Conservation (phyloP, 768 basidiomycete genomes). For the Lactifluus volemus region DNA sequence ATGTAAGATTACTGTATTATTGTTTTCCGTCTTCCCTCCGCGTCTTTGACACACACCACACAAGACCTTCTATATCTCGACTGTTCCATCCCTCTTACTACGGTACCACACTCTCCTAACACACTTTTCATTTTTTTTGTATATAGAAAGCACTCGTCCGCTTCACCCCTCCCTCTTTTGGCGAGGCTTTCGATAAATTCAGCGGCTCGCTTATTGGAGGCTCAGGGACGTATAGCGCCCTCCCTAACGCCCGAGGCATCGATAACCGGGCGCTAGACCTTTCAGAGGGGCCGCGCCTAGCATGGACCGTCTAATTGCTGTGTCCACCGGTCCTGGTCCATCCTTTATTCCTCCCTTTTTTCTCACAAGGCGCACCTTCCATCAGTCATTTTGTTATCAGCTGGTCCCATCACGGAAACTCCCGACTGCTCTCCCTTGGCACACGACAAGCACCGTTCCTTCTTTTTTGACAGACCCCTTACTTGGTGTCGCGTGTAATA, state of each 20-base stretch:
- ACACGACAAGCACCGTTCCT: not conserved
- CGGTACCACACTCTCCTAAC: conserved; percentile 1
- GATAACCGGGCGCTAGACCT: conserved; percentile 12
- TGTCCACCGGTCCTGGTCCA: conserved; percentile 13
- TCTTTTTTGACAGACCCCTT: conserved; percentile 6
- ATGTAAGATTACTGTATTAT: conserved; percentile 30
- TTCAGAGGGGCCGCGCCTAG: not conserved
- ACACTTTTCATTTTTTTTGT: not conserved
- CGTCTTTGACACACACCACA: conserved; percentile 8
- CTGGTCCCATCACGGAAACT: conserved; percentile 16
- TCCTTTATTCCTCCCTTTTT: conserved; percentile 10
- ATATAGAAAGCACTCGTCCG: not conserved
- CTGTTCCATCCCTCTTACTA: not conserved
- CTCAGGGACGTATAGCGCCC: conserved; percentile 11
- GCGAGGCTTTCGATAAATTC: not conserved
- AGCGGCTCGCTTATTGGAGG: conserved; percentile 6
- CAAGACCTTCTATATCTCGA: conserved; percentile 8
- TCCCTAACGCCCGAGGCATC: conserved; percentile 6
- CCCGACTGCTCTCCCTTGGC: not conserved
- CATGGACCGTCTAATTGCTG: not conserved
- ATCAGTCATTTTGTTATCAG: conserved; percentile 45
- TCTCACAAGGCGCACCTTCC: conserved; percentile 24
- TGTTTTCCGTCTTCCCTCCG: conserved; percentile 18
- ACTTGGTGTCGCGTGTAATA: conserved; percentile 1
- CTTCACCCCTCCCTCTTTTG: not conserved